These are phyloP conservation scores for Orbilia quercus DNA, from an alignment of 2,329 filamentous ascomycete genomes.

Conservation along the genomic window DNA sequence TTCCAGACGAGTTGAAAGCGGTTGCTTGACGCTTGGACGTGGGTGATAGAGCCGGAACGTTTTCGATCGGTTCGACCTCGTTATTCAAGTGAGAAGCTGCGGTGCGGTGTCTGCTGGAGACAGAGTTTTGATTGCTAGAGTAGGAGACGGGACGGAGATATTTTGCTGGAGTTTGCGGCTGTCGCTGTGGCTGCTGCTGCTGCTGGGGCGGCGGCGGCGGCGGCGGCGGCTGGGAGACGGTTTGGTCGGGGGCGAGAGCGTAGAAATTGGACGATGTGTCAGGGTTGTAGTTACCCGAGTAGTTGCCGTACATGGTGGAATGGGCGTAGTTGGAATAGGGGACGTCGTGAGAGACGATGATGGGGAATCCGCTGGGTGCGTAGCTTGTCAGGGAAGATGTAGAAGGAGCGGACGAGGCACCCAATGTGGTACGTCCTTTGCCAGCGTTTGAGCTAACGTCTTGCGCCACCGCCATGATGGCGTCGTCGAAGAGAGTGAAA, in stretches of 20 bases:
- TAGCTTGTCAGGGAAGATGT: constrained; percentile 37
- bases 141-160: constrained; percentile 47
- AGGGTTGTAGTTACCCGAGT: constrained; percentile 28
- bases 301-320: constrained; percentile 47
- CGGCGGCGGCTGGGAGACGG: constrained; percentile 39
- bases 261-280: constrained; percentile 39
- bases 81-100: constrained; percentile 41
- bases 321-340: constrained; percentile 50
- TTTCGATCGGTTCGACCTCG: constrained; percentile 57
- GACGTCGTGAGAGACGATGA: constrained; percentile 49
- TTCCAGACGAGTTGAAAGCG: constrained; percentile 1
- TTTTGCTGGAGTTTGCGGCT: constrained; percentile 47
- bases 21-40: constrained; percentile 54
- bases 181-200: constrained; percentile 50
- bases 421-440: constrained; percentile 26
- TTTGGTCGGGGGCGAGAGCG: constrained; percentile 39
- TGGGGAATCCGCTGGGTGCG: constrained; percentile 38
- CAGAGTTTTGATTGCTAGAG: constrained; percentile 36
- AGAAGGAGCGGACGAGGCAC: constrained; percentile 11
- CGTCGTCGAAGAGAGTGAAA: constrained; percentile 59
- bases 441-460: constrained; percentile 19
- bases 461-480: constrained; percentile 43
- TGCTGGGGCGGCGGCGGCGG: too few relatives aligned
- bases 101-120: constrained; percentile 41
- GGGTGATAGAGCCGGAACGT: constrained; percentile 59